These are phyloP conservation scores for Taphrina deformans DNA, from an alignment of 1,139 yeast genomes.

Conservation along the genomic window DNA sequence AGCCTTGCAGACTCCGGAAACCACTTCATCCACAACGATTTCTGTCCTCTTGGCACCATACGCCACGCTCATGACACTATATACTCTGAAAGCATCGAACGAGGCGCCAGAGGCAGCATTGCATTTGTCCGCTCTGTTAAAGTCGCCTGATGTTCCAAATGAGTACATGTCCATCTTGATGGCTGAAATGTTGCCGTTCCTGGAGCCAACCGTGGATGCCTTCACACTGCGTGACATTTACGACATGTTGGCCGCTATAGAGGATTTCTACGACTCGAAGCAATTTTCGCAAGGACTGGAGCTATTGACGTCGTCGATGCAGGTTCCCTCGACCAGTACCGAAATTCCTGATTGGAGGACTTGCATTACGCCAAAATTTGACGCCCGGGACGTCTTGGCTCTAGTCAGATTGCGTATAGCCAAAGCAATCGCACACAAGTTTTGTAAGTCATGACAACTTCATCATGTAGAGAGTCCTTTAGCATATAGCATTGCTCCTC, in stretches of 20 bases:
- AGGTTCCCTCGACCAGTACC: background rate
- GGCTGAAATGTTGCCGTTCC: slow-evolving; percentile 27
- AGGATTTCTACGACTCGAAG: slow-evolving; percentile 19
- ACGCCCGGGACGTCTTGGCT: slow-evolving; percentile 15
- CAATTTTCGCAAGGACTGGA: slow-evolving; percentile 1
- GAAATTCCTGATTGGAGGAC: slow-evolving; percentile 11
- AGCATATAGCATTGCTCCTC: background rate
- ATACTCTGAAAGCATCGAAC: background rate
- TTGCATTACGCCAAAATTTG: background rate
- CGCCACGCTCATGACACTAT: slow-evolving; percentile 10
- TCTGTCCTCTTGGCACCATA: slow-evolving; percentile 21
- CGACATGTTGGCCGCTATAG: slow-evolving; percentile 22
- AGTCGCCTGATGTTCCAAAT: slow-evolving; percentile 16
- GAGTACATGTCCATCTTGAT: slow-evolving; percentile 15
- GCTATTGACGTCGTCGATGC: slow-evolving; percentile 5
- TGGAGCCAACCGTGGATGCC: background rate
- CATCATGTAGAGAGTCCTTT: background rate
- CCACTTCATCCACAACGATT: slow-evolving; percentile 8
- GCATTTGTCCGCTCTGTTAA: slow-evolving; percentile 17
- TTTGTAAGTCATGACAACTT: background rate
- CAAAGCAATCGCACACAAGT: background rate
- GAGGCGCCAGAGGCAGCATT: background rate
- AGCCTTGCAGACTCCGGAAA: slow-evolving; percentile 7
- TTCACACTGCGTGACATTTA: slow-evolving; percentile 11
- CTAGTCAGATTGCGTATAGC: slow-evolving; percentile 17